Evolutionary conservation across 2,329 filamentous ascomycete species (phyloP).

Genomic region (Magnaporthales sp.): DNA sequence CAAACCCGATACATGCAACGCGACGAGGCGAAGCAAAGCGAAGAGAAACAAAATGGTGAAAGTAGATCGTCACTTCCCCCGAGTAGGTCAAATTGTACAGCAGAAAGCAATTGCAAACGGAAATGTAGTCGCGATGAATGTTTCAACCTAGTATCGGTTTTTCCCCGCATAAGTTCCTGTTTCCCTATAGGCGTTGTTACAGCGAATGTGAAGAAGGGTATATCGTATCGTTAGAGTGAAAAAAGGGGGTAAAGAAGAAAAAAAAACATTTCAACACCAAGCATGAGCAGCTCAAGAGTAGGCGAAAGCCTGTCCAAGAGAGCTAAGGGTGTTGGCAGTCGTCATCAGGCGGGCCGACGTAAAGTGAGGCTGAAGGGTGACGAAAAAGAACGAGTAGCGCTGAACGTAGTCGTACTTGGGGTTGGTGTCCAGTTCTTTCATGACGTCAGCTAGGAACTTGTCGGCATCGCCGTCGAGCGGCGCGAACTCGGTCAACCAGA

Average conservation of each 20-base stretch:
- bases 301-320: conserved; percentile 1
- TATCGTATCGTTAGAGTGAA: neutral
- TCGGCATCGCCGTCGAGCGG: conserved; percentile 34
- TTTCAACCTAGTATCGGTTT: neutral
- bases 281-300: neutral
- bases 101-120: neutral
- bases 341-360: neutral
- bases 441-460: conserved; percentile 40
- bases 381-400: conserved; percentile 51
- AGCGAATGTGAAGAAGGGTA: conserved; percentile 5
- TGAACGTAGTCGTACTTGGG: conserved; percentile 38
- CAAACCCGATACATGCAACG: neutral
- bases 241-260: neutral
- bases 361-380: conserved; percentile 20
- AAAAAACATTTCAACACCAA: neutral
- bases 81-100: neutral
- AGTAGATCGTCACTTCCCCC: conserved; percentile 2
- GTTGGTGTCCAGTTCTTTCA: conserved; percentile 37
- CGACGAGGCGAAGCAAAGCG: neutral
- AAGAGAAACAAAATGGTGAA: neutral
- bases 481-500: conserved; percentile 61
- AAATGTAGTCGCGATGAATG: neutral
- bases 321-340: neutral
- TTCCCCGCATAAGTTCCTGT: neutral
- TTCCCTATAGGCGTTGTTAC: conserved; percentile 2